Evolutionary conservation across 2,329 filamentous ascomycete genomes (phyloP), one percentile per base, ranked within the genome.

Genomic region (Botryotinia convoluta): DNA sequence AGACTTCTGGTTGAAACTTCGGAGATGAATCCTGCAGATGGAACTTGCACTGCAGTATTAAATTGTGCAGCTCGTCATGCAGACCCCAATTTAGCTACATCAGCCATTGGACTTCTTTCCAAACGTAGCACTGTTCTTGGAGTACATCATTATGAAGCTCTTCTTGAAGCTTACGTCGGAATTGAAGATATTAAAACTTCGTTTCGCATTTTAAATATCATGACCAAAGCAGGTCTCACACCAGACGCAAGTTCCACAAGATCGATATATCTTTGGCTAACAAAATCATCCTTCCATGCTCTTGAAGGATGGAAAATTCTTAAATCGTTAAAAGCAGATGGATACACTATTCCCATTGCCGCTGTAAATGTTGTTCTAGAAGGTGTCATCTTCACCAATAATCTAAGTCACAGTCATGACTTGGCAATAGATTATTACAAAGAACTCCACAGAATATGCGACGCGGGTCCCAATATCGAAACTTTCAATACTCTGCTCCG

Each of bases 61-160:
- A 89, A 89, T 69, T 88, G 92, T 22, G 94, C 93, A 6, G 87
- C 93, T 3, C 87, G 89, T 39, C 83, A 90, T 73, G 90, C 89
- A 35, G 92, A 97, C 80, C 84, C 89, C 2, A 82, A 85, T 0
- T 85, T 98, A 16, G 93, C 92, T 1, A 90, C 90, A 9, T 88
- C 91, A 44, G 92, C 92, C 44, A 89, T 97, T 75, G 86, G 90
- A 37, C 83, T 90, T 70, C 85, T 95, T 29, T 86, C 87, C 7
- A 84, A 87, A 14, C 86, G 89, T 37, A 86, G 86, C 22, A 86
- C 87, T 1, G 85, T 87, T 59, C 85, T 94, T 54, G 84, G 86
- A 14, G 82, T 87, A 9, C 86, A 92, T 75, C 93, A 98, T 80
- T 97, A 96, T 82, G 94, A 97, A 81, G 87, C 91, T 42, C 86